A percentile compares a stretch with the other conserved stretches of the same genome.
phyloP scores from a whole-genome alignment of 768 basidiomycete genomes.

The Gloeopeniophorella convolvens region DNA sequence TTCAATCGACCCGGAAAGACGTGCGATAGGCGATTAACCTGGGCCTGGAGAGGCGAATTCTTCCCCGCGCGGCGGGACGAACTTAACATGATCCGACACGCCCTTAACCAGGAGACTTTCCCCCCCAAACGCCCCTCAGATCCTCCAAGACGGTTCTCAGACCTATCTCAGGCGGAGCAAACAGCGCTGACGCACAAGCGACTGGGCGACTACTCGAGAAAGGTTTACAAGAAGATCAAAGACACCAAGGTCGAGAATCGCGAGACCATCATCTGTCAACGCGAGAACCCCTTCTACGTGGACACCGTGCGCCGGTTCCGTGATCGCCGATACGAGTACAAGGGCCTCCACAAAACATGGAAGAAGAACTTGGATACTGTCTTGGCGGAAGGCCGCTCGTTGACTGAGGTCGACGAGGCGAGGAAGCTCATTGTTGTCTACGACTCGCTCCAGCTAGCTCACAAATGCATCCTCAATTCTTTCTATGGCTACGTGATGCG shows the following conservation, averaged over 20 bases:
- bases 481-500: slow-evolving; percentile 99
- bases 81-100: slow-evolving; percentile 97
- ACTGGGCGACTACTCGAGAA: slow-evolving; percentile 95
- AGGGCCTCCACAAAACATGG: slow-evolving; percentile 97
- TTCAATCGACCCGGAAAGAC: slow-evolving; percentile 94
- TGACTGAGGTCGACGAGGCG: slow-evolving; percentile 91
- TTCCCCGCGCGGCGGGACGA: slow-evolving; percentile 97
- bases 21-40: slow-evolving; percentile 88
- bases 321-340: slow-evolving; percentile 98
- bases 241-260: slow-evolving; percentile 93
- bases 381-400: slow-evolving; percentile 55
- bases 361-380: slow-evolving; percentile 92
- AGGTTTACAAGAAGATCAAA: slow-evolving; percentile 98
- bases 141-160: slow-evolving; percentile 73
- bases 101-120: slow-evolving; percentile 90
- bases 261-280: slow-evolving; percentile 93
- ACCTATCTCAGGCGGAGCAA: slow-evolving; percentile 80
- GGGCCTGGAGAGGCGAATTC: slow-evolving; percentile 99
- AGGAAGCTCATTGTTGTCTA: slow-evolving; percentile 99
- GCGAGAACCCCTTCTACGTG: slow-evolving; percentile 98
- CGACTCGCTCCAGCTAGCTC: slow-evolving; percentile 96
- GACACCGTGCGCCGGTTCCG: slow-evolving; percentile 96
- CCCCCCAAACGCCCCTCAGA: slow-evolving; percentile 71
- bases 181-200: slow-evolving; percentile 92
- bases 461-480: slow-evolving; percentile 99